Evolutionary conservation across 2,329 filamentous ascomycete genomes (phyloP), one percentile per base, ranked within the genome.

Genomic region (Orbilia oligospora): DNA sequence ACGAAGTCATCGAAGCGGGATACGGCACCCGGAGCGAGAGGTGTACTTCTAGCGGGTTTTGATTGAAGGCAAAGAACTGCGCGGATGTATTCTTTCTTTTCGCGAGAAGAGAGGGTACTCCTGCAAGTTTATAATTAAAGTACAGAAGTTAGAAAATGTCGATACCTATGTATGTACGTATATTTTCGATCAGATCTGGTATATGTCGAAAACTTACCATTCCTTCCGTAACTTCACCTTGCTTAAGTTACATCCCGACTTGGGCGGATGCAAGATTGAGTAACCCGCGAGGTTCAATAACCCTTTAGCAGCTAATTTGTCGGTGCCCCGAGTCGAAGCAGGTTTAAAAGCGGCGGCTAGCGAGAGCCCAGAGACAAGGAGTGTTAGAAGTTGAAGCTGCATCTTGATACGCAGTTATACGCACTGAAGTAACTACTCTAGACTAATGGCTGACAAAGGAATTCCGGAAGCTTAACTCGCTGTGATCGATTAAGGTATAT

Each of bases 1-100:
- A 81, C 82, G 69, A 83, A 83, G 77, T 83, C 82, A 61, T 83
- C 83, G 71, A 78, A 83, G 79, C 81, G 24, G 82, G 71, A 75
- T 61, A 14, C 18, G 16, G 71, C 71, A n/a, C 71, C 71, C 0
- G 71, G 71, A n/a, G 81, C 79, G 6, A 80, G 69, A 0, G 69
- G 48, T 18, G 69, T 73, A 20, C 73, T 80, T 69, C 82, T 80
- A 12, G 81, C 77, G 36, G 82, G 82, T 67, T 81, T 81, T 16
- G 80, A 72, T 80, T 81, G 82, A 3, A 84, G 71, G 51, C 83
- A 84, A 53, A 80, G 78, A 20, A 84, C 78, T 9, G 80, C 83
- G 48, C 81, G 76, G 55, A 82, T 81, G 66, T 82, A 83, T n/a
- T 67, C 80, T 66, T 82, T 82, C 20, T 82, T 80, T 76, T 83